Conservation (phyloP, 169 alveolate genomes). For the Cryptosporidium xiaoi region DNA sequence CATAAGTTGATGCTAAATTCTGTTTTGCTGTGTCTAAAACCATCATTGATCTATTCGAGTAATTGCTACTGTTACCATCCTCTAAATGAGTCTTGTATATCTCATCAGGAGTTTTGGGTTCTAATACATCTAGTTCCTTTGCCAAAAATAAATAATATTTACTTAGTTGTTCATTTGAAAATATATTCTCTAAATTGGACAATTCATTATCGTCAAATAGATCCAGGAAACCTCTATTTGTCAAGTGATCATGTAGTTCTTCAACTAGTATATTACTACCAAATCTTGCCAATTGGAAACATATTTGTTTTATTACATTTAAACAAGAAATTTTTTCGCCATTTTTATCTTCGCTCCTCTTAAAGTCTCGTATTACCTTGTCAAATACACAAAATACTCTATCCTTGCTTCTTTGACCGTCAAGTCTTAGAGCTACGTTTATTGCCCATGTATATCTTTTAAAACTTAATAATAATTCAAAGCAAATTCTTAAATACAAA, state of each 20-base stretch:
- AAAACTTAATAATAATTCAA: constrained; percentile 74
- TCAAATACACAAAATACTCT: constrained; percentile 38
- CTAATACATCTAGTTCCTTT: constrained; percentile 93
- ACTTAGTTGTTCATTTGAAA: constrained; percentile 88
- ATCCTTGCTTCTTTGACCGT: constrained; percentile 56
- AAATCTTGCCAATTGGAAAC: constrained; percentile 53
- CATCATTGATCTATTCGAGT: constrained; percentile 78
- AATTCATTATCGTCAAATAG: constrained; percentile 23
- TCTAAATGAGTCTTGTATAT: constrained; percentile 92
- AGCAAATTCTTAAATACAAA: constrained; percentile 76
- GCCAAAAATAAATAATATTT: constrained; percentile 90
- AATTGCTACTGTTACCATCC: constrained; percentile 79
- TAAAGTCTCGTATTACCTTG: constrained; percentile 2
- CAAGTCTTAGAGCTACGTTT: constrained; percentile 34
- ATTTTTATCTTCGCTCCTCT: constrained; percentile 38
- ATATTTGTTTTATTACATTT: constrained; percentile 75
- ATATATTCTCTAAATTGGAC: constrained; percentile 78
- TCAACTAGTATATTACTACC: constrained; percentile 61
- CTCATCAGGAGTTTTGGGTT: constrained; percentile 95
- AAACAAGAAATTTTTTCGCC: constrained; percentile 23
- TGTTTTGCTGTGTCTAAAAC: constrained; percentile 93
- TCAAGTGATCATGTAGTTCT: constrained; percentile 66
- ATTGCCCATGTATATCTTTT: constrained; percentile 53
- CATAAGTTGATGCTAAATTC: constrained; percentile 96
- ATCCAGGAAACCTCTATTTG: constrained; percentile 5